These are phyloP conservation scores for Antitrichia curtipendula DNA, from an alignment of 225 moss, liverwort and hornwort species.

Conservation along the genomic window DNA sequence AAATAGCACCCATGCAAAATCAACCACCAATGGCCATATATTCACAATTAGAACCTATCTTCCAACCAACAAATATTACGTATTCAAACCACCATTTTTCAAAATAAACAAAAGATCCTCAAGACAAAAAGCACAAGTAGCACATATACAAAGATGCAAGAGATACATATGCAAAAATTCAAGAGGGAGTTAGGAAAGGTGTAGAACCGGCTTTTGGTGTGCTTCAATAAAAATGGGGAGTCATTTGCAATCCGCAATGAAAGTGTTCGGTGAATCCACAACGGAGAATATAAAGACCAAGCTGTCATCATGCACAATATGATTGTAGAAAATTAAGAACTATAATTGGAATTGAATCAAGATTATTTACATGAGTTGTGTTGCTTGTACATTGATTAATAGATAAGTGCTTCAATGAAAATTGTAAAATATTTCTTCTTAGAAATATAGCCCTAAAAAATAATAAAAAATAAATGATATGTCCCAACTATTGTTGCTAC, in stretches of 20 bases:
- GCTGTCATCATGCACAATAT: background rate
- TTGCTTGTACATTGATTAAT: too few species aligned
- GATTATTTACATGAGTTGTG: background rate
- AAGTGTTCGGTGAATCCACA: background rate
- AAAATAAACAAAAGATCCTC: background rate
- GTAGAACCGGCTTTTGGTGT: accelerated
- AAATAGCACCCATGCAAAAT: background rate
- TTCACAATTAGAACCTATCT: background rate
- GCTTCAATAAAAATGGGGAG: background rate
- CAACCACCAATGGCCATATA: background rate
- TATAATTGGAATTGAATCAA: background rate
- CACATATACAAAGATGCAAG: background rate
- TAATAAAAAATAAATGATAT: too few species aligned
- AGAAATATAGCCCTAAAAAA: too few species aligned
- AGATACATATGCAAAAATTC: background rate
- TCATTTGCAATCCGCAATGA: background rate
- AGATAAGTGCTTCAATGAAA: background rate
- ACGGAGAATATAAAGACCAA: too few species aligned
- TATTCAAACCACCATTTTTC: background rate
- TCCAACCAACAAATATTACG: accelerated
- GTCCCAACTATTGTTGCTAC: background rate
- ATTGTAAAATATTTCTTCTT: background rate
- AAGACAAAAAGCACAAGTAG: accelerated
- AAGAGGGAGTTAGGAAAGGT: too few species aligned
- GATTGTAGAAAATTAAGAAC: background rate